These are phyloP conservation scores for Flaveria robusta DNA, from an alignment of 129 eudicot species.

Conservation along the genomic window DNA sequence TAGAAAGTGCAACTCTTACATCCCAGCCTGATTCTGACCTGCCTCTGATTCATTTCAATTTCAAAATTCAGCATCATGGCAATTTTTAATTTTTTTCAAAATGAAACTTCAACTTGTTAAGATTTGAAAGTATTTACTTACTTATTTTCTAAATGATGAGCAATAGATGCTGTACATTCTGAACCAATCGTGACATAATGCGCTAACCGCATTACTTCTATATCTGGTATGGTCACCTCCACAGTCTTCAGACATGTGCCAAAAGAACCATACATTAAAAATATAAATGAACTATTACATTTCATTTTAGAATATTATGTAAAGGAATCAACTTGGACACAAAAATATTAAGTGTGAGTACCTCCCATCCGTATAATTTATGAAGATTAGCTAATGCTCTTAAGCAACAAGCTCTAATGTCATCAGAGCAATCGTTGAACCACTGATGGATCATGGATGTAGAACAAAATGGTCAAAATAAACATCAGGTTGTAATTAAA, in stretches of 20 bases:
- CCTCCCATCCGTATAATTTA: constrained; percentile 90
- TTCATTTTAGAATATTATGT: neutral
- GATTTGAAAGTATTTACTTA: constrained; percentile 35
- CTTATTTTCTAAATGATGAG: constrained; percentile 61
- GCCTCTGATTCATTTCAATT: constrained; percentile 42
- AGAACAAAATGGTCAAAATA: constrained; percentile 18
- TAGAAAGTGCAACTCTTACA: constrained; percentile 78
- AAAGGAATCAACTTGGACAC: neutral
- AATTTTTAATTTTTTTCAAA: neutral
- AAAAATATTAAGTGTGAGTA: constrained; percentile 25
- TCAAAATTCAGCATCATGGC: constrained; percentile 25
- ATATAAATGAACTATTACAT: neutral
- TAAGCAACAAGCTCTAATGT: constrained; percentile 67
- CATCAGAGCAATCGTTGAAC: constrained; percentile 88
- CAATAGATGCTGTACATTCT: constrained; percentile 77
- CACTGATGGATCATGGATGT: constrained; percentile 50
- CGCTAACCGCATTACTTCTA: constrained; percentile 91
- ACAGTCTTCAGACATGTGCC: constrained; percentile 41
- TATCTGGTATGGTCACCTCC: constrained; percentile 80
- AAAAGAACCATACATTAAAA: neutral
- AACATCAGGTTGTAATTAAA: neutral
- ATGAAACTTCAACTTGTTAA: neutral
- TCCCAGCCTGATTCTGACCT: constrained; percentile 78
- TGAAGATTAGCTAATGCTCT: constrained; percentile 55
- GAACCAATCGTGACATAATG: constrained; percentile 92